A percentile compares a stretch with the other conserved stretches of the same genome.
phyloP scores from a whole-genome alignment of 2,329 filamentous ascomycete genomes.

The Onygena corvina region DNA sequence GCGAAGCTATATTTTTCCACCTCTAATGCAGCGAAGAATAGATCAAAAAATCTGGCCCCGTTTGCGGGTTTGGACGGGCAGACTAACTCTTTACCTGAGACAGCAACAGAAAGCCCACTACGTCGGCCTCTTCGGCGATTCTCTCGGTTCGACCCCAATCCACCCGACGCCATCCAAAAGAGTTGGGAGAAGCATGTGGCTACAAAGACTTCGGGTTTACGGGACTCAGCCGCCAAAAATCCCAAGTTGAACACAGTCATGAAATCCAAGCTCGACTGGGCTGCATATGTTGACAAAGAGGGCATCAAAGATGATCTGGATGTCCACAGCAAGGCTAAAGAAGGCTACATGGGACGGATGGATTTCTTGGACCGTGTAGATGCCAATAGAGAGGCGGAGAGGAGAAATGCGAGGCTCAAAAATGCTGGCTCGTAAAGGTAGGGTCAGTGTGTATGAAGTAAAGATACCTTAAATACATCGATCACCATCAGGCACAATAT shows the following conservation, averaged over 20 bases:
- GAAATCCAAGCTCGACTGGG: slow-evolving; percentile 55
- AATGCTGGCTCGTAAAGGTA: slow-evolving; percentile 2
- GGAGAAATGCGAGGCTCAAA: slow-evolving; percentile 27
- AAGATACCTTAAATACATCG: not conserved
- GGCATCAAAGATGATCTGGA: slow-evolving; percentile 51
- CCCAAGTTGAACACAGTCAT: slow-evolving; percentile 55
- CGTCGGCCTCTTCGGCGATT: slow-evolving; percentile 33
- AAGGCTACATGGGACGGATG: slow-evolving; percentile 49
- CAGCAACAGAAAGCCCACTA: slow-evolving; percentile 18
- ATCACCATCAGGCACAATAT: not conserved
- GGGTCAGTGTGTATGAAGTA: not conserved
- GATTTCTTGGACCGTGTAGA: slow-evolving; percentile 51
- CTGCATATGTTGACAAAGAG: slow-evolving; percentile 49
- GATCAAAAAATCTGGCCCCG: slow-evolving; percentile 18
- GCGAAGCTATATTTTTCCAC: slow-evolving; percentile 42
- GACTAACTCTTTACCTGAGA: slow-evolving; percentile 9
- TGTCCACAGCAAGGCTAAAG: slow-evolving; percentile 49
- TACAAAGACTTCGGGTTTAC: not conserved
- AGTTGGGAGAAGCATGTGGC: slow-evolving; percentile 31
- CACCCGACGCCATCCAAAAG: slow-evolving; percentile 32
- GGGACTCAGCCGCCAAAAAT: slow-evolving; percentile 23
- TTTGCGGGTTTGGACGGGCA: slow-evolving; percentile 1
- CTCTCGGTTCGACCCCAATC: slow-evolving; percentile 38
- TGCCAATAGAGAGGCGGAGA: slow-evolving; percentile 44
- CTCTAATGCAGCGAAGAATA: slow-evolving; percentile 24